Evolutionary conservation across 73 alveolate genomes (phyloP).

Genomic region (Durusdinium trenchii): DNA sequence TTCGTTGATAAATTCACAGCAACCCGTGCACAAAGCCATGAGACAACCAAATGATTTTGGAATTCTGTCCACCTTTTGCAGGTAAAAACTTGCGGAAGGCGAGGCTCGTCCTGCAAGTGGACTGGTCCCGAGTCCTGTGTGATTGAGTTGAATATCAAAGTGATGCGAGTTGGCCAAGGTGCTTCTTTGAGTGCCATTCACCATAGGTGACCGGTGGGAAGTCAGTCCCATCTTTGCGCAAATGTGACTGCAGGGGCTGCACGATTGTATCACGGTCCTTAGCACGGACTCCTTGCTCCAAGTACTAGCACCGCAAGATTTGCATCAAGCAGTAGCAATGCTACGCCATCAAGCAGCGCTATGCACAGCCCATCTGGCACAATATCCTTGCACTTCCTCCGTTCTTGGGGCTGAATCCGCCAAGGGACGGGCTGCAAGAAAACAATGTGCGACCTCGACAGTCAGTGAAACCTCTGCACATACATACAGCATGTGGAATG

Average conservation of each 20-base stretch:
- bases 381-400: no score
- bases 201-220: constrained; percentile 40
- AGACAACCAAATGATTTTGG: no score
- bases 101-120: background rate
- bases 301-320: background rate
- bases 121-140: background rate
- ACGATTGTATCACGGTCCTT: constrained; percentile 58
- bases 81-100: no score
- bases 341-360: no score
- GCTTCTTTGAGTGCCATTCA: constrained; percentile 66
- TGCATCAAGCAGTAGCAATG: background rate
- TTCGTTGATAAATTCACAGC: no score
- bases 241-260: constrained; percentile 64
- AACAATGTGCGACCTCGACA: constrained; percentile 62
- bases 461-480: background rate
- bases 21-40: no score
- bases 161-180: background rate
- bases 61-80: no score
- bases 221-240: constrained; percentile 26
- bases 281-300: background rate
- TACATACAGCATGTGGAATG: background rate
- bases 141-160: background rate
- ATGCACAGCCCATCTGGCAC: no score
- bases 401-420: no score
- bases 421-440: constrained; percentile 84